These are phyloP conservation scores for Ceratobasidium sp. DNA, from an alignment of 1,284 basidiomycete species.

Conservation along the genomic window DNA sequence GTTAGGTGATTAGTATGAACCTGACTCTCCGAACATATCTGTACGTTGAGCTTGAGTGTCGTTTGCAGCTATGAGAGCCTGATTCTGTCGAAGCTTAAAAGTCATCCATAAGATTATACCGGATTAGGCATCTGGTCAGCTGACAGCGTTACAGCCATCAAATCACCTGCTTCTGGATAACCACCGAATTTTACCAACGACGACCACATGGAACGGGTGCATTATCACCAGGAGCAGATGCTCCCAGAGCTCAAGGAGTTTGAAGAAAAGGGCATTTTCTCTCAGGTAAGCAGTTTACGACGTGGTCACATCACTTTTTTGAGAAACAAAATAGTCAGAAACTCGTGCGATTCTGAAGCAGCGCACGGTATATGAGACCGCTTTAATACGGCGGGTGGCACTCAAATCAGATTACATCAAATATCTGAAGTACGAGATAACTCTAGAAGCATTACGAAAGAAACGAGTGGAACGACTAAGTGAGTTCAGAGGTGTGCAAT, in stretches of 20 bases:
- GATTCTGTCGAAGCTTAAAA: no score
- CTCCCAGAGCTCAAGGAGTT: conserved; percentile 96
- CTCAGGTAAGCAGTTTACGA: conserved; percentile 63
- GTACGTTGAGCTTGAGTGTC: no score
- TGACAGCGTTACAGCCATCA: neutral
- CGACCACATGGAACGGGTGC: conserved; percentile 84
- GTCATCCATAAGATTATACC: no score
- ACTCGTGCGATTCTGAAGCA: conserved; percentile 86
- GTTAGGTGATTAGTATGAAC: no score
- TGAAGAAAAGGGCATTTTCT: conserved; percentile 86
- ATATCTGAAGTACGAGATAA: conserved; percentile 93
- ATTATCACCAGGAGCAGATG: conserved; percentile 96
- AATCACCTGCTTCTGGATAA: neutral
- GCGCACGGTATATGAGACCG: conserved; percentile 83
- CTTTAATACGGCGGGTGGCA: conserved; percentile 81
- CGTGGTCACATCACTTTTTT: neutral
- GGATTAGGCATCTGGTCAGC: neutral
- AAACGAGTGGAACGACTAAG: conserved; percentile 77
- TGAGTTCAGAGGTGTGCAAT: conserved; percentile 54
- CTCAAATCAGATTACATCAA: conserved; percentile 89
- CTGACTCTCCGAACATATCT: no score
- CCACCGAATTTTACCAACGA: conserved; percentile 7
- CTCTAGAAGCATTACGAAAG: conserved; percentile 78
- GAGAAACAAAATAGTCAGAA: conserved; percentile 66
- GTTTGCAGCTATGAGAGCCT: no score